phyloP scores from a whole-genome alignment of 202 grass and related monocot genomes.

The Panicum virgatum region DNA sequence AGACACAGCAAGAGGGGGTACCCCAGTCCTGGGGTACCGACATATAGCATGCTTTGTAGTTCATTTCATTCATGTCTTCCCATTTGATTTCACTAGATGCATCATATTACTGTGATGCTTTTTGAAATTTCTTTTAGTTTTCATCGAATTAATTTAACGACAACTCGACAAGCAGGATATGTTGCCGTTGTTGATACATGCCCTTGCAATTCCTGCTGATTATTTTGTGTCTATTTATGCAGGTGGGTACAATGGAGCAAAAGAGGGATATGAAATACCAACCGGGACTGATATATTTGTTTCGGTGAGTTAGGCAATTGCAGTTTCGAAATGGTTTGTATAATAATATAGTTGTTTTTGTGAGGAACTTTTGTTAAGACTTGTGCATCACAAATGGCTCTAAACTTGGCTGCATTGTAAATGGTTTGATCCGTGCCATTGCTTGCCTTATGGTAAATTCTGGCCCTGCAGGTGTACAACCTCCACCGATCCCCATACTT shows the following conservation, averaged over 20 bases:
- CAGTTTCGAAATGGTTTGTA: neutral
- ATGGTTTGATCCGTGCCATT: slow-evolving; percentile 4
- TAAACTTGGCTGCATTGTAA: neutral
- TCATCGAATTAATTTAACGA: neutral
- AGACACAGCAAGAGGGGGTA: too few relatives aligned
- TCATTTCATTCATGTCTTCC: neutral
- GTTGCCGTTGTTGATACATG: neutral
- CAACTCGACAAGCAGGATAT: neutral
- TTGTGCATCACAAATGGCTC: slow-evolving; percentile 1
- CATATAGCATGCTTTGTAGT: neutral
- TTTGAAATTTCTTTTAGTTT: slow-evolving; percentile 6
- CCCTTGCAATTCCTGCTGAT: neutral
- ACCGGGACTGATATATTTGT: slow-evolving; percentile 92
- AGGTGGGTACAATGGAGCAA: slow-evolving; percentile 88
- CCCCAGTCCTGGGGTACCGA: too few relatives aligned
- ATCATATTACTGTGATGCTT: neutral
- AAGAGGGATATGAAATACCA: slow-evolving; percentile 96
- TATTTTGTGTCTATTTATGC: neutral
- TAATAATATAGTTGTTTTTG: neutral
- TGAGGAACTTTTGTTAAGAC: neutral
- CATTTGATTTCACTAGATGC: slow-evolving; percentile 14
- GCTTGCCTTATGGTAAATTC: slow-evolving; percentile 15
- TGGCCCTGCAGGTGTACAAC: slow-evolving; percentile 75
- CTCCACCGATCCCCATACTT: slow-evolving; percentile 91
- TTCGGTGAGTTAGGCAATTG: slow-evolving; percentile 59